Evolutionary conservation across 768 basidiomycete genomes (phyloP).

Genomic region (Leccinellum rugosiceps): DNA sequence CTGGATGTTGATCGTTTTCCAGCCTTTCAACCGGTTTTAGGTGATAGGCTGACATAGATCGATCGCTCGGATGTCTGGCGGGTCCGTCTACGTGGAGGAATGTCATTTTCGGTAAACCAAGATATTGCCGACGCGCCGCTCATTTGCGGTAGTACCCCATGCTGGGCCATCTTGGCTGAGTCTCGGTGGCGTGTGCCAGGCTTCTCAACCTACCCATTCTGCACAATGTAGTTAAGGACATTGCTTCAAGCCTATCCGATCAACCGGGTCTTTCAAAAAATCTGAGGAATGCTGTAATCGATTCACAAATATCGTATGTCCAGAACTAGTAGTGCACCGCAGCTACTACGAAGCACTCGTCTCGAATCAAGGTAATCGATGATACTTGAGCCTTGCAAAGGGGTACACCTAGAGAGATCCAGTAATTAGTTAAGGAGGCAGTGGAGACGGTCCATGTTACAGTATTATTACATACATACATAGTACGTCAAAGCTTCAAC

Average conservation of each 20-base stretch:
- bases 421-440: slow-evolving; percentile 93
- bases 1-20: slow-evolving; percentile 53
- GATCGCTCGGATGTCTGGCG: slow-evolving; percentile 88
- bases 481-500: too few relatives aligned
- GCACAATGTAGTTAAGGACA: slow-evolving; percentile 92
- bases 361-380: slow-evolving; percentile 95
- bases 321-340: slow-evolving; percentile 93
- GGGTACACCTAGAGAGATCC: slow-evolving; percentile 98
- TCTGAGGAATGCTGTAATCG: slow-evolving; percentile 66
- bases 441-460: slow-evolving; percentile 92
- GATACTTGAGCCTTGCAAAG: slow-evolving; percentile 97
- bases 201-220: slow-evolving; percentile 90
- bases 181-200: slow-evolving; percentile 97
- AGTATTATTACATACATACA: slow-evolving; percentile 82
- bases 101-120: slow-evolving; percentile 5
- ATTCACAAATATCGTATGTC: slow-evolving; percentile 84
- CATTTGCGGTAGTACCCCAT: too few relatives aligned
- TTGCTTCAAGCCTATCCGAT: slow-evolving; percentile 94
- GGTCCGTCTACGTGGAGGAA: slow-evolving; percentile 71
- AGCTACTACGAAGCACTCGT: slow-evolving; percentile 81
- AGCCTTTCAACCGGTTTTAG: slow-evolving; percentile 85
- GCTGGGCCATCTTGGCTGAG: slow-evolving; percentile 81
- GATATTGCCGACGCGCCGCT: background rate
- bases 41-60: slow-evolving; percentile 69
- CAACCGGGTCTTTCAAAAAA: slow-evolving; percentile 90